Percentiles rank a stretch among this genome's conserved stretches.
phyloP scores from a whole-genome alignment of 805 yeast genomes.

The Scheffersomyces spartinae region DNA sequence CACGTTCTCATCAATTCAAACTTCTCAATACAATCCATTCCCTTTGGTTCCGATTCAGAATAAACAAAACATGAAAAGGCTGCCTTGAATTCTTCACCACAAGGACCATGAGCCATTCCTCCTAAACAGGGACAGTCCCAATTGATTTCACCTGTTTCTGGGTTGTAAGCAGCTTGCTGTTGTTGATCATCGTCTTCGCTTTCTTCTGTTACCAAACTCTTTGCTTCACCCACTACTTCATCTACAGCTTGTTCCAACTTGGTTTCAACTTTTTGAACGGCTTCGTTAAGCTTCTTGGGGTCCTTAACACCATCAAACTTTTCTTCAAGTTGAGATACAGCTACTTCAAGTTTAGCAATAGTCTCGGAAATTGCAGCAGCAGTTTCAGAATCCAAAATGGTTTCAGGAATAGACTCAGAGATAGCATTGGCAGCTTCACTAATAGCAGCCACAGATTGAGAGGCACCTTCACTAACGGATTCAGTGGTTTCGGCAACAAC shows the following conservation, averaged over 20 bases:
- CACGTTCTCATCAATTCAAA: conserved; percentile 90
- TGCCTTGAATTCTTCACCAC: conserved; percentile 90
- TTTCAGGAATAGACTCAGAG: conserved; percentile 1
- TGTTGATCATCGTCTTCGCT: conserved; percentile 25
- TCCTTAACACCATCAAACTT: too few relatives aligned
- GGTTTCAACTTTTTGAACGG: conserved; percentile 1
- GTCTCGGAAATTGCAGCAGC: too few relatives aligned
- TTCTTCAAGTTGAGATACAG: conserved; percentile 1
- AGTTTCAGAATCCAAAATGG: conserved; percentile 1
- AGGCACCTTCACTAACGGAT: conserved; percentile 1
- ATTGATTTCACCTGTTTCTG: conserved; percentile 96
- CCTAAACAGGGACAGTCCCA: conserved; percentile 99
- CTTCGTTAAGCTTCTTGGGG: too few relatives aligned
- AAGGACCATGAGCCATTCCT: conserved; percentile 98
- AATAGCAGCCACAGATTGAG: background rate
- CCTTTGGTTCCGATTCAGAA: conserved; percentile 92
- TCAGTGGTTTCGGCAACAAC: conserved; percentile 2
- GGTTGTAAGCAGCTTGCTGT: conserved; percentile 70
- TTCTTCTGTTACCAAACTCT: conserved; percentile 4
- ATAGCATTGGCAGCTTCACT: background rate
- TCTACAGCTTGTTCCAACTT: conserved; percentile 3
- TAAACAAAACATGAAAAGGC: conserved; percentile 94
- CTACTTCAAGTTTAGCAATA: background rate
- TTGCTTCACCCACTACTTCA: conserved; percentile 4
- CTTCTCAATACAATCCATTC: conserved; percentile 86